Evolutionary conservation across 2,329 filamentous ascomycete species (phyloP).

Genomic region (Mollisiaceae sp.): DNA sequence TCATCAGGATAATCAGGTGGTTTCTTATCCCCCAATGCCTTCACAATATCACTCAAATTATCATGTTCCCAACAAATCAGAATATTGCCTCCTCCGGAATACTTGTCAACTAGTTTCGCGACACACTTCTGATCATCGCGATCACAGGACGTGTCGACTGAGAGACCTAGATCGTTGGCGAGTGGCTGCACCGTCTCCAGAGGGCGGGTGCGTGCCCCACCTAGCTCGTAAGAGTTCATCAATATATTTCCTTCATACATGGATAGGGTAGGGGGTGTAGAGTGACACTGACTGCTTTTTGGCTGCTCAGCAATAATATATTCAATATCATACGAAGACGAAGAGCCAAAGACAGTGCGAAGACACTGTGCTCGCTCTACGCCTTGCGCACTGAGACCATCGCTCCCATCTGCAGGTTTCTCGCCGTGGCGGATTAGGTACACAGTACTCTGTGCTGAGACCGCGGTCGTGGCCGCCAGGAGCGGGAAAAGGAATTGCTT

Average conservation of each 20-base stretch:
- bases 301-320: conserved; percentile 63
- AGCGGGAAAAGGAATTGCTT: conserved; percentile 3
- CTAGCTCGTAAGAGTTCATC: conserved; percentile 40
- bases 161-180: conserved; percentile 58
- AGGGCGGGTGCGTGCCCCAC: conserved; percentile 57
- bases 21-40: conserved; percentile 55
- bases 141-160: conserved; percentile 60
- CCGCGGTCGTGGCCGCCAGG: conserved; percentile 9
- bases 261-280: no score
- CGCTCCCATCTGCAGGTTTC: conserved; percentile 56
- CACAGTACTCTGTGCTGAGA: conserved; percentile 48
- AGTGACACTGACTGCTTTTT: conserved; percentile 47
- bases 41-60: conserved; percentile 55
- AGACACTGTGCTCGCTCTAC: conserved; percentile 63
- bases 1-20: conserved; percentile 56
- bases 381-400: conserved; percentile 58
- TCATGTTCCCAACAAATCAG: conserved; percentile 67
- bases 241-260: no score
- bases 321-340: conserved; percentile 59
- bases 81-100: conserved; percentile 56
- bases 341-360: conserved; percentile 58
- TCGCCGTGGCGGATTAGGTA: conserved; percentile 70
- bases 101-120: conserved; percentile 52
- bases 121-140: conserved; percentile 62
- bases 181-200: conserved; percentile 62